These are phyloP conservation scores for Fusarium lateritium DNA, from an alignment of 2,329 filamentous ascomycete species.

Conservation along the genomic window DNA sequence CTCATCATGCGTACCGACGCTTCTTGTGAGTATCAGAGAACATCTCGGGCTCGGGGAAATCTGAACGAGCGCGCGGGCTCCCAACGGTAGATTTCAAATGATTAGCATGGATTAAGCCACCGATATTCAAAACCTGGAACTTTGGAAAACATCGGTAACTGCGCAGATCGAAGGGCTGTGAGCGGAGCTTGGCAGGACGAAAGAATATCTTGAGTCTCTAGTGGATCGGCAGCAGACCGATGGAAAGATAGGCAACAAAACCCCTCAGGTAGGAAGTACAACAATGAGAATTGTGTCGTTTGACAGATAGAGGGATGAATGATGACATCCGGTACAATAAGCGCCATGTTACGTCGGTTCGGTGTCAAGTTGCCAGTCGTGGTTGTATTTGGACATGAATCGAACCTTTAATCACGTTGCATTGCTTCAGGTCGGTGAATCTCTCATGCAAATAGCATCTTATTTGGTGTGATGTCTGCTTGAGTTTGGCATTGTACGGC, in stretches of 20 bases:
- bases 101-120: constrained; percentile 8
- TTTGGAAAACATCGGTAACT: neutral
- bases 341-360: no score
- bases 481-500: neutral
- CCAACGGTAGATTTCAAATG: neutral
- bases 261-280: neutral
- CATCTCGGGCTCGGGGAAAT: neutral
- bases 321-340: no score
- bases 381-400: no score
- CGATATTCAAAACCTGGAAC: constrained; percentile 1
- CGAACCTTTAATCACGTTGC: no score
- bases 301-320: neutral
- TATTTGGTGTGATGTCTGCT: neutral
- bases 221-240: neutral
- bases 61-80: neutral
- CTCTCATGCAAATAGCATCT: no score
- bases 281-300: neutral
- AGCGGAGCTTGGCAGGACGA: neutral
- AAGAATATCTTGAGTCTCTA: neutral
- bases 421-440: no score
- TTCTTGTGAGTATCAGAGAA: neutral
- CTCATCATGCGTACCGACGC: neutral
- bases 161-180: neutral
- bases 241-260: neutral
- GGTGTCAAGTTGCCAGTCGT: no score